Conservation (phyloP, 2,329 filamentous ascomycete species). For the Cadophora luteo-olivacea region DNA sequence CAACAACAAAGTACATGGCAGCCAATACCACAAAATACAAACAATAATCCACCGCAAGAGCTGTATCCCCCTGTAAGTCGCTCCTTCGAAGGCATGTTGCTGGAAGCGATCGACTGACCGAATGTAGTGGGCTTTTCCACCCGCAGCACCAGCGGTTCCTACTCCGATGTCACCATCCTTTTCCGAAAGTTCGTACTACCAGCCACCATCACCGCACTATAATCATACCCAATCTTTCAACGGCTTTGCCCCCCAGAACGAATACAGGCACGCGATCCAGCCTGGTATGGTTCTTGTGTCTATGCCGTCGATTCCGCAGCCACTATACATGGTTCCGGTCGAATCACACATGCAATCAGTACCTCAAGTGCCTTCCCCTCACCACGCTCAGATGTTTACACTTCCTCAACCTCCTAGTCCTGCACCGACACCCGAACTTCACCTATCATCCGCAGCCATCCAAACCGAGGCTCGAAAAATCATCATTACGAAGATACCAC, state of each 20-base stretch:
- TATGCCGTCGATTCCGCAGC: constrained; percentile 17
- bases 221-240: neutral
- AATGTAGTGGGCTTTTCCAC: neutral
- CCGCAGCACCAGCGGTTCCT: neutral
- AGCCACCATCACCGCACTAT: constrained; percentile 5
- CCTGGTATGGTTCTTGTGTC: constrained; percentile 21
- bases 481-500: constrained; percentile 35
- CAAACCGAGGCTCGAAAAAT: constrained; percentile 36
- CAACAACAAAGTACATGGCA: neutral
- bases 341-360: neutral
- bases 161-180: constrained; percentile 14
- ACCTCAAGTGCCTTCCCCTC: neutral
- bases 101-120: neutral
- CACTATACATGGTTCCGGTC: constrained; percentile 7
- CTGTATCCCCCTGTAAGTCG: neutral
- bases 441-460: constrained; percentile 13
- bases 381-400: neutral
- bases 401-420: neutral
- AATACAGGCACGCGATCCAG: neutral
- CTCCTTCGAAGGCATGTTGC: neutral
- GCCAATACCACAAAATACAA: neutral
- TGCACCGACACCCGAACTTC: neutral
- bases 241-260: neutral
- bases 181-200: constrained; percentile 7
- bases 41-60: neutral